Percentiles rank a stretch among this genome's conserved stretches.
phyloP scores from a whole-genome alignment of 208 protist species.

The Trichomonas tenax region DNA sequence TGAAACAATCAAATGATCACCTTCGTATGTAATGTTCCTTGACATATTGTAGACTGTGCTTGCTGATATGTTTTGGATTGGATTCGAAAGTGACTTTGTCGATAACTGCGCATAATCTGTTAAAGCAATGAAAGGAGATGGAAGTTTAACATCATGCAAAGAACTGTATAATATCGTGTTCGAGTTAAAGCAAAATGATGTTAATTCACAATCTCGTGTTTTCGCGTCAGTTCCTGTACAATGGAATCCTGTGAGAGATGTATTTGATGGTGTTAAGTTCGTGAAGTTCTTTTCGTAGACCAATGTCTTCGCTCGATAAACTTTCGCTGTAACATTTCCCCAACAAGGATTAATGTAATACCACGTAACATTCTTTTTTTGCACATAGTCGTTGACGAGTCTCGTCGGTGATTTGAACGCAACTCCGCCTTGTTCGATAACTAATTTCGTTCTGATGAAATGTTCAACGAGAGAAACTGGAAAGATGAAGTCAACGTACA shows the following conservation, averaged over 20 bases:
- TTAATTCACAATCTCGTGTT: not conserved
- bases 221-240: not conserved
- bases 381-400: not conserved
- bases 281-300: not conserved
- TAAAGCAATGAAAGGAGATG: not conserved
- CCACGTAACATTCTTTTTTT: not conserved
- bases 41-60: not conserved
- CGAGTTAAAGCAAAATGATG: not conserved
- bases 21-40: not conserved
- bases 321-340: not conserved
- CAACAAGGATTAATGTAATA: not conserved
- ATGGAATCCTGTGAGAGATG: not conserved
- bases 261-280: not conserved
- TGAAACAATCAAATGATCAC: not conserved
- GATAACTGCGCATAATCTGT: not conserved
- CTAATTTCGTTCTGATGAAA: not conserved
- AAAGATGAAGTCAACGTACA: not conserved
- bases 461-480: not conserved
- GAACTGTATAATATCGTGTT: not conserved
- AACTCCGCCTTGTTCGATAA: not conserved
- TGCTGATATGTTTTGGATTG: not conserved
- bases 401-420: not conserved
- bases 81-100: not conserved
- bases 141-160: not conserved
- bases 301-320: not conserved